A percentile compares a stretch with the other conserved stretches of the same genome.
phyloP scores from a whole-genome alignment of 805 yeast species.

The Starmerella etchellsii region DNA sequence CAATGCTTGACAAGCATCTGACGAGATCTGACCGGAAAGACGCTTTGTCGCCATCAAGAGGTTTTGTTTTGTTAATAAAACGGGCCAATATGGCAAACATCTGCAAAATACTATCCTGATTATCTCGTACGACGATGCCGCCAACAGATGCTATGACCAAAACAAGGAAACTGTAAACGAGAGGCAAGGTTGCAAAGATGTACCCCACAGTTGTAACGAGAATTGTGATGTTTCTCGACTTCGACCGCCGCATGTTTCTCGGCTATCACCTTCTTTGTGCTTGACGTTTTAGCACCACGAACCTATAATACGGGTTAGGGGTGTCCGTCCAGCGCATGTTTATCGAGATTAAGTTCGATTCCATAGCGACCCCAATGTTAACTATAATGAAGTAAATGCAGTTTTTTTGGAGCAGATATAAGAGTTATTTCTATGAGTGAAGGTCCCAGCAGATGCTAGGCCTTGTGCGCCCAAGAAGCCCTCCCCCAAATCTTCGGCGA shows the following conservation, averaged over 20 bases:
- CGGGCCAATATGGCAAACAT: constrained; percentile 4
- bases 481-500: constrained; percentile 12
- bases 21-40: not conserved
- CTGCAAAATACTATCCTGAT: not conserved
- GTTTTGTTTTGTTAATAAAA: not conserved
- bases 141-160: not conserved
- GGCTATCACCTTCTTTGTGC: no score
- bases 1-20: constrained; percentile 19
- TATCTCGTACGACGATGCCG: not conserved
- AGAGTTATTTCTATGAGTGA: no score
- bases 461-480: constrained; percentile 3
- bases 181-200: not conserved
- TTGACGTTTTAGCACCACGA: no score
- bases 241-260: not conserved
- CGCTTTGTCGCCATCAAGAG: not conserved
- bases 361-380: no score
- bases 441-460: constrained; percentile 3
- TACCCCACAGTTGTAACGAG: not conserved
- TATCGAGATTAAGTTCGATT: no score
- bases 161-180: not conserved
- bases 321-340: no score
- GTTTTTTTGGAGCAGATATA: no score
- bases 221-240: not conserved
- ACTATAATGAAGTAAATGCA: no score
- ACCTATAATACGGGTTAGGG: no score